Evolutionary conservation across 2,329 filamentous ascomycete species (phyloP), one percentile per base, ranked within the genome.

Genomic region (Madurella mycetomatis): DNA sequence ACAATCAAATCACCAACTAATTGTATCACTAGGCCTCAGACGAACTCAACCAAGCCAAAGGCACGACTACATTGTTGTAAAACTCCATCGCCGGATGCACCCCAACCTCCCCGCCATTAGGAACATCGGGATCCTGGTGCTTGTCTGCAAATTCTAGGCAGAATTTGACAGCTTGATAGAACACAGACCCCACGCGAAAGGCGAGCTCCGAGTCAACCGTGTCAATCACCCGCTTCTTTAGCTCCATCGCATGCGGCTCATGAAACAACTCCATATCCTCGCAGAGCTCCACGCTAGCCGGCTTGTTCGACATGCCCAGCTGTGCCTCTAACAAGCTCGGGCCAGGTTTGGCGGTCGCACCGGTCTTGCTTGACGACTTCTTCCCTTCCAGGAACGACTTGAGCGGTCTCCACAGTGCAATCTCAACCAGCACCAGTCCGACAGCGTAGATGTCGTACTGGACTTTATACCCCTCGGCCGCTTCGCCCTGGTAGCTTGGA

Each of bases 31-130:
- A 7, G 4, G 25, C 25, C 25, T 25, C 4, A 7, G 25, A 25
- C 7, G 34, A 37, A 15, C 34, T 37, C 9, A 50, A 51, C 17
- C 5, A 18, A 7, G 50, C 49, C 49, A 55, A 34, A 9, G 49
- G 49, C 32, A 55, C 53, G 8, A 55, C 53, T 4, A 55, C 53
- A 25, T 51, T 47, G 45, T 55, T 44, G 13, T 51, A 55, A 41
- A 55, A 55, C 49, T 51, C 53, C 48, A 55, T 45, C 8, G 53
- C 49, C 12, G 52, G 52, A 40, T 54, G 47, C 41, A 50, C 41
- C 12, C 47, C 47, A 11, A 45, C 51, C 41, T 54, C 52, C 5
- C 15, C 47, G 4, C 11, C 49, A 31, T 42, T 40, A 15, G 12
- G 39, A 5, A 13, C 41, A 15, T 31, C 53, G 11, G 2, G 5